Conservation (phyloP, 352 stramenopile species). For the Thalassiosira hispida region DNA sequence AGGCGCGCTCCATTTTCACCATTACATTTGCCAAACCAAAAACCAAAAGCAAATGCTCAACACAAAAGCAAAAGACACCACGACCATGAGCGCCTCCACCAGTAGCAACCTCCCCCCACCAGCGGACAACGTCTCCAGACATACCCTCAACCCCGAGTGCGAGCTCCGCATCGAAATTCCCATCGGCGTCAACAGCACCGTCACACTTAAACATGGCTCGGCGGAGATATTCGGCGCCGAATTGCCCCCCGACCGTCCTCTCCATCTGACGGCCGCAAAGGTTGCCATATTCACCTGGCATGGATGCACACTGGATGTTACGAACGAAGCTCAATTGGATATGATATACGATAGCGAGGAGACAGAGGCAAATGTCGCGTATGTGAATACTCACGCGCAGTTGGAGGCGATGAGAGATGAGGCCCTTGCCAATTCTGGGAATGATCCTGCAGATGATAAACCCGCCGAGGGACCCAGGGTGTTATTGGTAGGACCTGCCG, state of each 20-base stretch:
- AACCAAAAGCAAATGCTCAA: too few species aligned
- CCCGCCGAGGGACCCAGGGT: slow-evolving; percentile 69
- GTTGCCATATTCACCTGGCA: slow-evolving; percentile 84
- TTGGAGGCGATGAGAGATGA: slow-evolving; percentile 82
- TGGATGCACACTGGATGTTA: slow-evolving; percentile 78
- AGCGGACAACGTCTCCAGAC: slow-evolving; percentile 40
- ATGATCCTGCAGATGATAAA: background rate
- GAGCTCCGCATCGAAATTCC: slow-evolving; percentile 83
- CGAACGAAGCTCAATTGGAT: slow-evolving; percentile 59
- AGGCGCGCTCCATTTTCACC: too few species aligned
- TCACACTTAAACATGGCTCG: slow-evolving; percentile 53
- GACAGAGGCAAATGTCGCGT: slow-evolving; percentile 78
- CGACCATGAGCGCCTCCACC: slow-evolving; percentile 34
- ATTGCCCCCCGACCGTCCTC: slow-evolving; percentile 61
- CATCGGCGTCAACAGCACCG: slow-evolving; percentile 53
- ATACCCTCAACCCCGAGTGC: slow-evolving; percentile 67
- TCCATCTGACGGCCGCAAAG: slow-evolving; percentile 66
- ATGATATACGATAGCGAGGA: slow-evolving; percentile 77
- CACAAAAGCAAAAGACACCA: background rate
- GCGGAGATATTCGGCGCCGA: slow-evolving; percentile 82
- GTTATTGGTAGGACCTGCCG: slow-evolving; percentile 70
- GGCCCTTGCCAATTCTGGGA: slow-evolving; percentile 26
- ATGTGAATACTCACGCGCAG: slow-evolving; percentile 85
- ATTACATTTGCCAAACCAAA: too few species aligned
- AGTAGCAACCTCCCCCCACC: slow-evolving; percentile 26